phyloP scores from a whole-genome alignment of 192 early-diverging fungal species.

The Backusella macrospora region DNA sequence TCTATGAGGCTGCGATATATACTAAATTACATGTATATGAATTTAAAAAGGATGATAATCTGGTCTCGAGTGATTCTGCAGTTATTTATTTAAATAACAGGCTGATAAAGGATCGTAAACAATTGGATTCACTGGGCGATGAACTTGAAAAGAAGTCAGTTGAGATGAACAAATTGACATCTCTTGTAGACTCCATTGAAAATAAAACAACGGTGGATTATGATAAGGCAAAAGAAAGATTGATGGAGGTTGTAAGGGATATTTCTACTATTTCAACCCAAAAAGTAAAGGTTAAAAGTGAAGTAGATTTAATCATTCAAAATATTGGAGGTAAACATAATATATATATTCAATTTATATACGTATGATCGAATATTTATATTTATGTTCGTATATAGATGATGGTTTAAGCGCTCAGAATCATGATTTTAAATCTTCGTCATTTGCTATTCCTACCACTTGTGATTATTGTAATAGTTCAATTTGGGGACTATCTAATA shows the following conservation, averaged over 20 bases:
- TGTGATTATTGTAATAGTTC: conserved; percentile 75
- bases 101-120: conserved; percentile 57
- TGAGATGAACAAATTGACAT: conserved; percentile 53
- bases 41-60: conserved; percentile 39
- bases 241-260: conserved; percentile 55
- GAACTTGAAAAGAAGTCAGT: conserved; percentile 53
- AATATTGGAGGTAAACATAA: conserved; percentile 60
- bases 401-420: conserved; percentile 48
- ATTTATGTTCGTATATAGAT: conserved; percentile 41
- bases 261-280: conserved; percentile 52
- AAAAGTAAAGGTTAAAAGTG: conserved; percentile 51
- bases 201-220: conserved; percentile 40
- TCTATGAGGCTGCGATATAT: not conserved
- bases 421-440: conserved; percentile 69
- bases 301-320: conserved; percentile 65
- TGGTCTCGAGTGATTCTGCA: conserved; percentile 62
- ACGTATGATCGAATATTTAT: not conserved
- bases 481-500: conserved; percentile 80
- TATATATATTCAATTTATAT: not conserved
- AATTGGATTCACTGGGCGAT: conserved; percentile 47
- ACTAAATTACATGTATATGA: not conserved
- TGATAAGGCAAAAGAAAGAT: conserved; percentile 62
- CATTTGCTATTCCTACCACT: conserved; percentile 75
- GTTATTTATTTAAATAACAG: conserved; percentile 69
- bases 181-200: conserved; percentile 56